Evolutionary conservation across 352 stramenopile genomes (phyloP).

Genomic region (Paralagenidium karlingii): DNA sequence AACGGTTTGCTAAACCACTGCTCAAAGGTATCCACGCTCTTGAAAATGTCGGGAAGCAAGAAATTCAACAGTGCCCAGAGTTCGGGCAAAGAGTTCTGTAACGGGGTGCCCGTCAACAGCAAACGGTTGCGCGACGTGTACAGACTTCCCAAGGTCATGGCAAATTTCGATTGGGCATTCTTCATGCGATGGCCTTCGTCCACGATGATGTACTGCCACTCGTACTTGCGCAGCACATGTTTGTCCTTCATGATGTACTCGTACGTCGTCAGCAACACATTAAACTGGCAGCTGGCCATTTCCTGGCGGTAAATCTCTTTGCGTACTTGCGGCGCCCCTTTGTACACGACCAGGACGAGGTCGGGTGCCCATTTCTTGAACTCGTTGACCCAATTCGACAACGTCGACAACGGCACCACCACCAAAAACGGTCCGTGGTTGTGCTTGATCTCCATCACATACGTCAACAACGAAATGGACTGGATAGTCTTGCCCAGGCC

Average conservation of each 20-base stretch:
- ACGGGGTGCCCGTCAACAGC: conserved; percentile 96
- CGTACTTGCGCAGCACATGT: conserved; percentile 77
- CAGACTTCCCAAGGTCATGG: conserved; percentile 70
- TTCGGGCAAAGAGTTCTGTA: conserved; percentile 96
- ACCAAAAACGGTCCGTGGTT: conserved; percentile 95
- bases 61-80: conserved; percentile 90
- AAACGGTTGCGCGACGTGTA: conserved; percentile 82
- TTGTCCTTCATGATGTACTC: conserved; percentile 91
- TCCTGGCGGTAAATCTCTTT: conserved; percentile 73
- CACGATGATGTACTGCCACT: conserved; percentile 91
- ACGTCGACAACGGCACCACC: conserved; percentile 92
- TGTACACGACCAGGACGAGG: conserved; percentile 97
- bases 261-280: conserved; percentile 92
- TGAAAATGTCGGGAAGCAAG: conserved; percentile 85
- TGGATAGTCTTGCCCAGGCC: conserved; percentile 84
- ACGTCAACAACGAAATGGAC: conserved; percentile 75
- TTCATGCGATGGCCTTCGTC: conserved; percentile 93
- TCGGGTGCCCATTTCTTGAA: conserved; percentile 89
- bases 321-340: conserved; percentile 59
- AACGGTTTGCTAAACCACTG: conserved; percentile 86
- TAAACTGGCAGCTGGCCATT: conserved; percentile 82
- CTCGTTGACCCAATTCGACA: conserved; percentile 85
- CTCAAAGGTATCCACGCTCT: conserved; percentile 83
- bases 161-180: conserved; percentile 85
- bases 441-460: conserved; percentile 74